These are phyloP conservation scores for Globisporangium orthogonon DNA, from an alignment of 352 stramenopile species.

Conservation along the genomic window DNA sequence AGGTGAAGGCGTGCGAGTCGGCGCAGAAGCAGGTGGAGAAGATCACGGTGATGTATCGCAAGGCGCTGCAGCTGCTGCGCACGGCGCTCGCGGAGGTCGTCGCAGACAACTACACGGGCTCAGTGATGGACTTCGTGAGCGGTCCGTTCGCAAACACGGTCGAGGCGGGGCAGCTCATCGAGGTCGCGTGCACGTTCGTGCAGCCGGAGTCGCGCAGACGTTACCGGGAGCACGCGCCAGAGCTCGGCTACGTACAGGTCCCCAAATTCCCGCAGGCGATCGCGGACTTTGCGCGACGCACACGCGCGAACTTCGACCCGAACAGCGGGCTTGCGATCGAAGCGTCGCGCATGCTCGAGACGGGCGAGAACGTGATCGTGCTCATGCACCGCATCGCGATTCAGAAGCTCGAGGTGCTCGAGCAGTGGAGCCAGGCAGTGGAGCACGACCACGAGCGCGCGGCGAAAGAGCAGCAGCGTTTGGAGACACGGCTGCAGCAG, in stretches of 20 bases:
- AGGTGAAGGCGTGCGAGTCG: constrained; percentile 59
- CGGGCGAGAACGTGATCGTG: constrained; percentile 64
- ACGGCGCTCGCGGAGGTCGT: constrained; percentile 59
- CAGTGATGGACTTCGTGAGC: constrained; percentile 61
- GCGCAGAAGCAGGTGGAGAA: constrained; percentile 68
- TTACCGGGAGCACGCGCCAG: constrained; percentile 48
- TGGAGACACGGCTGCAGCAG: constrained; percentile 59
- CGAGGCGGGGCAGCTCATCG: constrained; percentile 64
- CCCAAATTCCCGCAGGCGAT: constrained; percentile 63
- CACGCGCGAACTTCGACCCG: constrained; percentile 46
- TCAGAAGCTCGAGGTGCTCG: constrained; percentile 65
- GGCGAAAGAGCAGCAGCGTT: constrained; percentile 31
- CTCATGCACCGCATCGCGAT: constrained; percentile 72
- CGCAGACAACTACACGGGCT: constrained; percentile 55
- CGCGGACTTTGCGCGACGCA: constrained; percentile 49
- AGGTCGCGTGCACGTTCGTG: constrained; percentile 46
- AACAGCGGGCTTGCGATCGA: constrained; percentile 48
- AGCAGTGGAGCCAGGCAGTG: constrained; percentile 52
- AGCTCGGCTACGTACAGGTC: constrained; percentile 38
- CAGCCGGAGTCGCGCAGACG: constrained; percentile 65
- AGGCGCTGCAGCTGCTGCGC: constrained; percentile 59
- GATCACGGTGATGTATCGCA: constrained; percentile 44
- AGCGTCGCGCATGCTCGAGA: constrained; percentile 49
- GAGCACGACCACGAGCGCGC: constrained; percentile 49
- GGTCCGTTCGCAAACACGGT: constrained; percentile 59